phyloP scores from a whole-genome alignment of 257 asterid species.

The Nicotiana knightiana region DNA sequence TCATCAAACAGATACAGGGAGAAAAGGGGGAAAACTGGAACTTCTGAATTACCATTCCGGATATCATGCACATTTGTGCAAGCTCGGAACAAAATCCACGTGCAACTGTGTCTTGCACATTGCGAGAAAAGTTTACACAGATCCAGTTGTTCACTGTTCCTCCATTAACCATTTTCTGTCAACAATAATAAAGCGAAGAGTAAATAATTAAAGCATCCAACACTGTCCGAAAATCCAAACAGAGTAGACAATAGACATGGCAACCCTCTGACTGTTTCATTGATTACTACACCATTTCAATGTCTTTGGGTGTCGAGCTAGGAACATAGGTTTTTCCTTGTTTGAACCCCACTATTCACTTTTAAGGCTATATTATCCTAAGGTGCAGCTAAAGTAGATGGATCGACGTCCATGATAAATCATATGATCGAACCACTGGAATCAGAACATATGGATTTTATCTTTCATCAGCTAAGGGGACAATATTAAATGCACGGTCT shows the following conservation, averaged over 20 bases:
- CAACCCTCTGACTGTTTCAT: neutral
- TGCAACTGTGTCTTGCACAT: constrained; percentile 64
- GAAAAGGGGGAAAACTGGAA: neutral
- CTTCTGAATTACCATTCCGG: constrained; percentile 79
- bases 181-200: constrained; percentile 1
- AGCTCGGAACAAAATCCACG: constrained; percentile 74
- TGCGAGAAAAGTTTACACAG: constrained; percentile 83
- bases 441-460: neutral
- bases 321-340: neutral
- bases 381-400: neutral
- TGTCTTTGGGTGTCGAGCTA: neutral
- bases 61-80: constrained; percentile 85
- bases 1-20: neutral
- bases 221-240: neutral
- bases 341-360: neutral
- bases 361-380: constrained; percentile 2
- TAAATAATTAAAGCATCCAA: neutral
- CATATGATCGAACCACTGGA: neutral
- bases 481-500: neutral
- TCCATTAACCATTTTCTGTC: constrained; percentile 96
- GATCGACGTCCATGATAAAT: neutral
- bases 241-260: neutral
- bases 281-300: neutral
- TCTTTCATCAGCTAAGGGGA: neutral
- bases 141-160: constrained; percentile 86